Base-by-base conservation (phyloP, 768 basidiomycete species). In the Mycena maculata region DNA sequence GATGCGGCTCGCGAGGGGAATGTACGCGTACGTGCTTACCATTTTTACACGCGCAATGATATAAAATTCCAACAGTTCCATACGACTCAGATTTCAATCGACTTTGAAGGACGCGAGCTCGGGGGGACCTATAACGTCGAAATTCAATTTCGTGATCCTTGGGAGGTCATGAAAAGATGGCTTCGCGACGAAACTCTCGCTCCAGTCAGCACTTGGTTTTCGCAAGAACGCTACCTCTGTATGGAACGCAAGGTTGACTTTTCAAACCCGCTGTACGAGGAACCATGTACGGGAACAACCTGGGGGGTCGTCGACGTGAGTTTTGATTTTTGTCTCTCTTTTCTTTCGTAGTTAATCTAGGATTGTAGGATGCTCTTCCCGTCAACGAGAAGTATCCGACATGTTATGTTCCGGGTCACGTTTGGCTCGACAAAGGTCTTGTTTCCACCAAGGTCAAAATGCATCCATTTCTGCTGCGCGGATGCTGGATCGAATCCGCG, bases 391-490 rank as follows among this genome's bases (percentile, higher is more conserved):
- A 20, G 9, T 57, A 64, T 23, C 63, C 71, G 8, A 22, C 59
- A 20, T 73, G 72, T 44, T 72, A 58, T 28, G 41, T 73, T 2
- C 27, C 41, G 1, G 28, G 36, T 8, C 68, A 69, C 44, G 12
- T 72, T 2, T 74, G 73, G 73, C 58, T 72, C 6, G 73, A 74
- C 54, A 74, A 72, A 39, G 66, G 73, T 2, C 56, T 57, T 9
- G 73, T 74, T 47, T 63, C 69, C 4, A 71, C 58, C 8, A 67
- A 66, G 18, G 59, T 61, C 36, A 72, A 69, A 27, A 74, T 68
- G 69, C 70, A 73, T 50, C 73, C 70, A 11, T 57, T 73, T 16
- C 27, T 74, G 0, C n/a, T 71, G 18, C 70, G 70, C 18, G 63
- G 61, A 1, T 56, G 55, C 27, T 73, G 65, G 59, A 71, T 74